A percentile compares a stretch with the other conserved stretches of the same genome.
Evolutionary conservation across 305 asterid genomes (phyloP).

Genomic region (Solanum aculeatissimum): DNA sequence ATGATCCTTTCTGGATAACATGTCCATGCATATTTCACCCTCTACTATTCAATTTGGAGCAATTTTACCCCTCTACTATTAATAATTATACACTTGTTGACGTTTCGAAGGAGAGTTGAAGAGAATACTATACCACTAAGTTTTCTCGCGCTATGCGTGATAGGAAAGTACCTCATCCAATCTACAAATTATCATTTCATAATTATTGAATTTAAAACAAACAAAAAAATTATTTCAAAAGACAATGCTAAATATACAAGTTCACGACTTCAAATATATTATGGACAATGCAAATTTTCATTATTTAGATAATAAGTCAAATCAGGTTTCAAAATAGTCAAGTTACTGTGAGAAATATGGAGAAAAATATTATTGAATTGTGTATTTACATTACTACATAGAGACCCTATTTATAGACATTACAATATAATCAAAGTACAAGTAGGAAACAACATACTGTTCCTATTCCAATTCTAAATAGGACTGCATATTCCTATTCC

Average conservation of each 20-base stretch:
- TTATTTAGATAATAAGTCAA: background rate
- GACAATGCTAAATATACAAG: background rate
- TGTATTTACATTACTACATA: too few species aligned
- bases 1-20: background rate
- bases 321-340: background rate
- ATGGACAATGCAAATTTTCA: background rate
- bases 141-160: background rate
- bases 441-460: too few species aligned
- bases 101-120: background rate
- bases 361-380: too few species aligned
- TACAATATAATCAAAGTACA: too few species aligned
- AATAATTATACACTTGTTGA: background rate
- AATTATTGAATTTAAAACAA: background rate
- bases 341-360: too few species aligned
- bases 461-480: too few species aligned
- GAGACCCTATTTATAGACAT: too few species aligned
- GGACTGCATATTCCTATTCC: too few species aligned
- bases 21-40: background rate
- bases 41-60: too few species aligned
- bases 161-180: background rate
- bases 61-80: background rate
- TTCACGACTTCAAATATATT: background rate
- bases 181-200: background rate
- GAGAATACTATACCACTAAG: background rate
- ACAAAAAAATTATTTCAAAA: background rate